These are phyloP conservation scores for Collybiopsis luxurians DNA, from an alignment of 768 basidiomycete genomes.

Conservation along the genomic window DNA sequence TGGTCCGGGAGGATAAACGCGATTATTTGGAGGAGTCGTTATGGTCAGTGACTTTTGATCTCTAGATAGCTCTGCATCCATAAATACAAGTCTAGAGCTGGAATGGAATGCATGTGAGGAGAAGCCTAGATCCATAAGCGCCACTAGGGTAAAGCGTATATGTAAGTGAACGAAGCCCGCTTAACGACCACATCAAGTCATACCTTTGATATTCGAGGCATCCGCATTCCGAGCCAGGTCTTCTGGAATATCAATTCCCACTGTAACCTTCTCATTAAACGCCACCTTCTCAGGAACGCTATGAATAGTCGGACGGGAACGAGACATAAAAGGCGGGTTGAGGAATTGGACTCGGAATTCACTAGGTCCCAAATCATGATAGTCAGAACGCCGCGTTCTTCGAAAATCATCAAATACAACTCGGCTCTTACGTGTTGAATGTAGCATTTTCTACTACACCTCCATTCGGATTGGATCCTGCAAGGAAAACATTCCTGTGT, in stretches of 20 bases:
- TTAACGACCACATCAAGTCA: neutral
- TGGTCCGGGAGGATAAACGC: conserved; percentile 27
- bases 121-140: conserved; percentile 28
- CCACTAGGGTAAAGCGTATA: conserved; percentile 17
- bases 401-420: neutral
- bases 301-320: conserved; percentile 16
- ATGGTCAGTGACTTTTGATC: conserved; percentile 24
- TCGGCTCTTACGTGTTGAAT: neutral
- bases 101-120: conserved; percentile 30
- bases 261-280: conserved; percentile 28
- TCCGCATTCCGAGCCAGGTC: neutral
- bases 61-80: conserved; percentile 22
- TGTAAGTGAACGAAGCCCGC: no score
- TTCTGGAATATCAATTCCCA: conserved; percentile 27
- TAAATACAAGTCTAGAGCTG: conserved; percentile 26
- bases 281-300: conserved; percentile 24
- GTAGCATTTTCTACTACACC: neutral
- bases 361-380: neutral
- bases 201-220: conserved; percentile 16
- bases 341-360: conserved; percentile 22
- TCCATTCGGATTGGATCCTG: conserved; percentile 17
- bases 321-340: conserved; percentile 26
- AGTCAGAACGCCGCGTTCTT: neutral
- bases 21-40: conserved; percentile 29
- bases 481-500: conserved; percentile 2